Percentiles rank a stretch among this genome's conserved stretches.
Conservation (phyloP, 2,329 filamentous ascomycete species). For the Colletotrichum tanaceti region DNA sequence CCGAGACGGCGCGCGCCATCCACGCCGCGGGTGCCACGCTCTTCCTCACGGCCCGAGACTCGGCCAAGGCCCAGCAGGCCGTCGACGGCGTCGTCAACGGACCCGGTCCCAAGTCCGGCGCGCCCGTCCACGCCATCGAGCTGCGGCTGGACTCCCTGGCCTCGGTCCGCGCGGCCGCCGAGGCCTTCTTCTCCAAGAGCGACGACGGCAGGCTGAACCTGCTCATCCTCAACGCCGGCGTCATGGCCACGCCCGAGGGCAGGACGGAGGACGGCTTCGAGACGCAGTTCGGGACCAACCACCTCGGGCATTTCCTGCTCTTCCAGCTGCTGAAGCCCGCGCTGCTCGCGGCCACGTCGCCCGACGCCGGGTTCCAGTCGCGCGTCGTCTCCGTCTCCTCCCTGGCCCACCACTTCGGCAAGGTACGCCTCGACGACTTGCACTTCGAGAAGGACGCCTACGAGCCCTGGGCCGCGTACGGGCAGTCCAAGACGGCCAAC, state of each 20-base stretch:
- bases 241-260: slow-evolving; percentile 49
- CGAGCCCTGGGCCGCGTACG: slow-evolving; percentile 54
- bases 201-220: slow-evolving; percentile 54
- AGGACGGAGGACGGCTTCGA: slow-evolving; percentile 43
- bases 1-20: slow-evolving; percentile 54
- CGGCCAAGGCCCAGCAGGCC: slow-evolving; percentile 48
- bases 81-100: slow-evolving; percentile 42
- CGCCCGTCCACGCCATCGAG: neutral
- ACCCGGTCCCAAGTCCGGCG: neutral
- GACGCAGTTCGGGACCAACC: slow-evolving; percentile 63
- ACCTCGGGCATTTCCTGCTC: slow-evolving; percentile 65
- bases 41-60: slow-evolving; percentile 51
- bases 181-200: slow-evolving; percentile 46
- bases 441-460: slow-evolving; percentile 45
- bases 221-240: slow-evolving; percentile 57
- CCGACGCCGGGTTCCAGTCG: slow-evolving; percentile 53
- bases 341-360: slow-evolving; percentile 51
- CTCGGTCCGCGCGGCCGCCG: slow-evolving; percentile 46
- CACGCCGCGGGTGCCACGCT: slow-evolving; percentile 52
- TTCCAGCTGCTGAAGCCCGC: slow-evolving; percentile 61
- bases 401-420: slow-evolving; percentile 52
- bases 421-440: slow-evolving; percentile 49
- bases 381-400: slow-evolving; percentile 61
- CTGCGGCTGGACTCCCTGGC: slow-evolving; percentile 37
- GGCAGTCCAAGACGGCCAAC: slow-evolving; percentile 62